These are phyloP conservation scores for Circinella minor DNA, from an alignment of 371 early-diverging fungal genomes.

Conservation along the genomic window DNA sequence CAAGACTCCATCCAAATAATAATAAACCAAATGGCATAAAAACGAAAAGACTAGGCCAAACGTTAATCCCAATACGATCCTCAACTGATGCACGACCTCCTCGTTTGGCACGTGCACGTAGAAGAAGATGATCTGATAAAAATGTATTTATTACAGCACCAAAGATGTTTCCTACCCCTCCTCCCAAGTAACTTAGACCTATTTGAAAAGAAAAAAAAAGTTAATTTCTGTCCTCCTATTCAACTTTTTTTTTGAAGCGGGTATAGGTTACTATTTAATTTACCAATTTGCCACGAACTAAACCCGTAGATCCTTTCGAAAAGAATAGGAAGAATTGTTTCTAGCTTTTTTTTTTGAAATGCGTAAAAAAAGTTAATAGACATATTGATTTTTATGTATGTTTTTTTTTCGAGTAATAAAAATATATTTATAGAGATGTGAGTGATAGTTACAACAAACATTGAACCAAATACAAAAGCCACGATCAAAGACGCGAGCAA, in stretches of 20 bases:
- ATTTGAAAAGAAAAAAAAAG: background rate
- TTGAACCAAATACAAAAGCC: constrained; percentile 54
- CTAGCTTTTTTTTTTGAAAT: constrained; percentile 14
- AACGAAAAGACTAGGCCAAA: constrained; percentile 37
- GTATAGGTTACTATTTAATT: no score
- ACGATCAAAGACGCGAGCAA: constrained; percentile 44
- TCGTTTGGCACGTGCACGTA: constrained; percentile 28
- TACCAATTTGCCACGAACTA: constrained; percentile 42
- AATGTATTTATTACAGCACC: constrained; percentile 36
- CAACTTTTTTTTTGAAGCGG: no score
- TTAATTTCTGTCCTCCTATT: no score
- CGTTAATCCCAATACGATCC: constrained; percentile 28
- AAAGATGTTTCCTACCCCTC: constrained; percentile 46
- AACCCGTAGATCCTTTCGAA: constrained; percentile 38
- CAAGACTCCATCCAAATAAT: constrained; percentile 54
- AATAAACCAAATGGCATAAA: constrained; percentile 50
- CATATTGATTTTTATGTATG: no score
- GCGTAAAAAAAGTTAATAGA: no score
- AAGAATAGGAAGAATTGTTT: constrained; percentile 40
- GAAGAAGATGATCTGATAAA: constrained; percentile 29
- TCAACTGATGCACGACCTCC: constrained; percentile 29
- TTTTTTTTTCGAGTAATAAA: no score
- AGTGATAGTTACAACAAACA: constrained; percentile 52
- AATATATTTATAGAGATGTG: no score
- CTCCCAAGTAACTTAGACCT: constrained; percentile 45